Evolutionary conservation across 1,284 basidiomycete species (phyloP).

Genomic region (Tilletia setariae): DNA sequence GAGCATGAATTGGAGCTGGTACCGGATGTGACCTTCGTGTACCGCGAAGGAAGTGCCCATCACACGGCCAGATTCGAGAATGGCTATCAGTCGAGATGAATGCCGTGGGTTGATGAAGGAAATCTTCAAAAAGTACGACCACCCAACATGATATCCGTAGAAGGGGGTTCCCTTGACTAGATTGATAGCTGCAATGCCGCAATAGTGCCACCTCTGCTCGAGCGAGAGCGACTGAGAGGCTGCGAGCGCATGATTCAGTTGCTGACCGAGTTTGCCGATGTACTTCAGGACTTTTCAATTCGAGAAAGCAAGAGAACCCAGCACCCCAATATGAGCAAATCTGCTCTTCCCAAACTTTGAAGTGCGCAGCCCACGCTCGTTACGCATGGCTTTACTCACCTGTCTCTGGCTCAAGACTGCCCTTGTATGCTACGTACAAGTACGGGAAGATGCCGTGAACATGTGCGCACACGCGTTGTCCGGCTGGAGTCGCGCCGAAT

Average conservation of each 20-base stretch:
- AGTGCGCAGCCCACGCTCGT: too few relatives aligned
- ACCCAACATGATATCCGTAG: conserved; percentile 86
- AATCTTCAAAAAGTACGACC: conserved; percentile 86
- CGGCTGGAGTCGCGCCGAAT: conserved; percentile 76
- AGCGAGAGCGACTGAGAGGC: conserved; percentile 32
- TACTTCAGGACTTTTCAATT: conserved; percentile 65
- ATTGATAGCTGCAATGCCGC: conserved; percentile 60
- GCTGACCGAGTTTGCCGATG: conserved; percentile 65
- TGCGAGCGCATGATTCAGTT: conserved; percentile 62
- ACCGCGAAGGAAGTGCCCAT: conserved; percentile 65
- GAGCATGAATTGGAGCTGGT: conserved; percentile 85
- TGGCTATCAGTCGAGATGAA: conserved; percentile 40
- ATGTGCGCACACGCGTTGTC: conserved; percentile 78
- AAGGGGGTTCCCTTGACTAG: conserved; percentile 92
- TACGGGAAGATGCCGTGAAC: conserved; percentile 70
- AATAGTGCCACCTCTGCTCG: conserved; percentile 28
- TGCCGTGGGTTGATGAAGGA: conserved; percentile 63
- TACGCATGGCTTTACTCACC: conserved; percentile 41
- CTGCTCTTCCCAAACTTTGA: too few relatives aligned
- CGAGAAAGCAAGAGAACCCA: neutral
- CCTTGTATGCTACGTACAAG: conserved; percentile 59
- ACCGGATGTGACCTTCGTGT: conserved; percentile 81
- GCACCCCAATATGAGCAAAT: too few relatives aligned
- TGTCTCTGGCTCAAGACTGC: conserved; percentile 52
- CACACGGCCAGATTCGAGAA: conserved; percentile 43